These are phyloP conservation scores for Populus hybrid DNA, from an alignment of 441 rosid genomes.

Conservation along the genomic window DNA sequence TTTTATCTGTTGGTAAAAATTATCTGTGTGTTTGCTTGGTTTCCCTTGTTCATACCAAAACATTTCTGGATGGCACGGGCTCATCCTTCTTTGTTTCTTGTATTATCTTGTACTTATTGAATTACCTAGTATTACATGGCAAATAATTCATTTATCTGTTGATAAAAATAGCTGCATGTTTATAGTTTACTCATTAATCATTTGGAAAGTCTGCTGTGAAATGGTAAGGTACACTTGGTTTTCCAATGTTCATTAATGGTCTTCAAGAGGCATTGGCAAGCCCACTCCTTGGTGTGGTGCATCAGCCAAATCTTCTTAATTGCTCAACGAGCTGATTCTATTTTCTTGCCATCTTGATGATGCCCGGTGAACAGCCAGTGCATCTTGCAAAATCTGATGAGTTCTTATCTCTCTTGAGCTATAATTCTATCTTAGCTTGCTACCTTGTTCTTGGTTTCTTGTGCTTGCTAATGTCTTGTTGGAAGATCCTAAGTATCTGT, in stretches of 20 bases:
- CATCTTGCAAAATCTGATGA: background rate
- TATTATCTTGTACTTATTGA: slow-evolving; percentile 2
- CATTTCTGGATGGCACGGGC: slow-evolving; percentile 85
- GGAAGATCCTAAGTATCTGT: background rate
- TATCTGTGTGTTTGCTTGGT: background rate
- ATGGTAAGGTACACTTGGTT: background rate
- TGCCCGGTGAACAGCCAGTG: background rate
- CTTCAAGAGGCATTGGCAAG: background rate
- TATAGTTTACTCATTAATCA: background rate
- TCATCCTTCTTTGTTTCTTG: slow-evolving; percentile 5
- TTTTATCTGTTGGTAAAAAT: background rate
- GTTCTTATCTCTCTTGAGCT: background rate
- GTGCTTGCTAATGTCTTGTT: slow-evolving; percentile 2
- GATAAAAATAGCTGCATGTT: background rate
- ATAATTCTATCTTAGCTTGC: background rate
- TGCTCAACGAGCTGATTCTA: background rate
- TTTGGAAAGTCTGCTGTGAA: background rate
- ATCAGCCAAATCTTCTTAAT: background rate
- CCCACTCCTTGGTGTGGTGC: background rate
- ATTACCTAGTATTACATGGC: background rate
- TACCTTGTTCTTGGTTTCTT: background rate
- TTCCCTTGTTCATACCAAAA: slow-evolving; percentile 92
- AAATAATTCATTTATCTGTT: slow-evolving; percentile 4
- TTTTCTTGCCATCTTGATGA: background rate
- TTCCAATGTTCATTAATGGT: background rate